These are phyloP conservation scores for Picochlorum sp. DNA, from an alignment of 139 green algal genomes.

Conservation along the genomic window DNA sequence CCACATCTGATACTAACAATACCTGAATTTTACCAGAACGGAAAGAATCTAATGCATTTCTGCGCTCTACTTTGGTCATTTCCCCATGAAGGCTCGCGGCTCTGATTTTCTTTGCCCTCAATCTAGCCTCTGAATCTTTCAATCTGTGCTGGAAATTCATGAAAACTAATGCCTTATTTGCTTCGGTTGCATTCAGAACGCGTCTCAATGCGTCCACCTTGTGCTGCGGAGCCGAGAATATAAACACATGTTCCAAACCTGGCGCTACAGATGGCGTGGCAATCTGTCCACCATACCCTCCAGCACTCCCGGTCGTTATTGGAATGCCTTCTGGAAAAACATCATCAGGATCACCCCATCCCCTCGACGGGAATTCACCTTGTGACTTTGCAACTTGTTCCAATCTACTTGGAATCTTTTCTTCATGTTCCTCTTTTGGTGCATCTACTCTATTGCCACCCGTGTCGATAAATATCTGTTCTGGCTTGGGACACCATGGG, in stretches of 20 bases:
- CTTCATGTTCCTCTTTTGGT: constrained; percentile 2
- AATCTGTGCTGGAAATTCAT: constrained; percentile 92
- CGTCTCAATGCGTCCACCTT: constrained; percentile 69
- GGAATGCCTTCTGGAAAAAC: constrained; percentile 30
- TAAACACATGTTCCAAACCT: constrained; percentile 44
- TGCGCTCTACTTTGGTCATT: constrained; percentile 60
- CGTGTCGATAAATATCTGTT: constrained; percentile 30
- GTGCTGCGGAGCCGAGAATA: constrained; percentile 37
- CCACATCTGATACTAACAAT: constrained; percentile 83
- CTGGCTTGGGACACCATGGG: constrained; percentile 44
- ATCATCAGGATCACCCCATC: constrained; percentile 29
- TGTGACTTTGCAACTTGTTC: neutral
- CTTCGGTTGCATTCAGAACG: constrained; percentile 65
- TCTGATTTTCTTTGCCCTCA: constrained; percentile 62
- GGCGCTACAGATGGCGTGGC: constrained; percentile 52
- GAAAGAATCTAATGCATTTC: constrained; percentile 59
- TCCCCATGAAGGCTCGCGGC: constrained; percentile 72
- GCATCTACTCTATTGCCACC: constrained; percentile 1
- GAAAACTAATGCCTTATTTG: constrained; percentile 73
- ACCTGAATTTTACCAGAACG: constrained; percentile 48
- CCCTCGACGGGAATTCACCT: constrained; percentile 15
- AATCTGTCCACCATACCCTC: constrained; percentile 19
- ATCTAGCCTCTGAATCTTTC: constrained; percentile 71
- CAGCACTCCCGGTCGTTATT: constrained; percentile 11
- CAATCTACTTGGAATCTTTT: neutral